Percentiles rank a stretch among this genome's conserved stretches.
These are phyloP conservation scores for Ogataea allantospora DNA, from an alignment of 805 yeast species.

Conservation along the genomic window DNA sequence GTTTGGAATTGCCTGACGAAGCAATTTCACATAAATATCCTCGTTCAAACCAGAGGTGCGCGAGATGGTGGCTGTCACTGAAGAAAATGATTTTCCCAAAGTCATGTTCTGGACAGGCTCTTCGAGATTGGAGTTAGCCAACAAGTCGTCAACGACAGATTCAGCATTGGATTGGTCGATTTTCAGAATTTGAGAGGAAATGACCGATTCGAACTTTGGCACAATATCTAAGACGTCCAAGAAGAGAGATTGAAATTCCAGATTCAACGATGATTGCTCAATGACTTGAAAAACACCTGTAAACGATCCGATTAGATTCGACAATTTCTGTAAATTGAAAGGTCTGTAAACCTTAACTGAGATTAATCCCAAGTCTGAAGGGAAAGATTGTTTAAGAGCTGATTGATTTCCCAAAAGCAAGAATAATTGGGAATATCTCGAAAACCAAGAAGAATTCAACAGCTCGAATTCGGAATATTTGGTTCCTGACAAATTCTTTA, in stretches of 20 bases:
- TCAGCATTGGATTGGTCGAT: conserved; percentile 41
- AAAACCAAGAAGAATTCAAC: conserved; percentile 26
- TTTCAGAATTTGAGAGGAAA: conserved; percentile 53
- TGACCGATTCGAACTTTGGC: conserved; percentile 47
- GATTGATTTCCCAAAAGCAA: conserved; percentile 61
- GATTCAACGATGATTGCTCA: conserved; percentile 55
- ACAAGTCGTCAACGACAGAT: conserved; percentile 45
- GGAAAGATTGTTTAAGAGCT: conserved; percentile 12
- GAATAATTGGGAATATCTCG: conserved; percentile 39
- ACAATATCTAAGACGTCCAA: conserved; percentile 71
- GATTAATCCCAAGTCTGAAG: conserved; percentile 43
- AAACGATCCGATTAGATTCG: conserved; percentile 51
- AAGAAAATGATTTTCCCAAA: conserved; percentile 47
- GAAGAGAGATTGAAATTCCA: conserved; percentile 44
- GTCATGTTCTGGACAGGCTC: conserved; percentile 62
- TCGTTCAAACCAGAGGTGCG: conserved; percentile 20
- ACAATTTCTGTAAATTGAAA: conserved; percentile 54
- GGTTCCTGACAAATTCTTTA: conserved; percentile 28
- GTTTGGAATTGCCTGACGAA: conserved; percentile 58
- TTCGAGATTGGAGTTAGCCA: conserved; percentile 49
- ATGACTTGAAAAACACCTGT: conserved; percentile 54
- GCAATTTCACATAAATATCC: conserved; percentile 71
- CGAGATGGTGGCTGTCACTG: conserved; percentile 20
- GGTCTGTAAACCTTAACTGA: conserved; percentile 72
- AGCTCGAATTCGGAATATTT: conserved; percentile 42